These are phyloP conservation scores for Arthrobotrys megalospora DNA, from an alignment of 2,329 filamentous ascomycete species.

Conservation along the genomic window DNA sequence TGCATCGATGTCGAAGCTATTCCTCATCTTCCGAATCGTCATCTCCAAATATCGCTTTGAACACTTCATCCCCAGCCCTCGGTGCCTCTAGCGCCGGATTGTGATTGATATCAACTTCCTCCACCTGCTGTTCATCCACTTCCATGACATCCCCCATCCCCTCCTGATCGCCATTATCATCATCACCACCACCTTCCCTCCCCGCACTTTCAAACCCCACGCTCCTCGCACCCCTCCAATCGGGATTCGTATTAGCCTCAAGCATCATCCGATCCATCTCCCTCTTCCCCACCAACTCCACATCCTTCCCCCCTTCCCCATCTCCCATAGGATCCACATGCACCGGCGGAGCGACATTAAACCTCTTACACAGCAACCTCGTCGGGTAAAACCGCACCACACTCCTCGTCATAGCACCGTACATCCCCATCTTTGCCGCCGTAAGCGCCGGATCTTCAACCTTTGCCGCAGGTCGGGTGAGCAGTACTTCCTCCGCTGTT, in stretches of 20 bases:
- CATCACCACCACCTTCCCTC: constrained; percentile 63
- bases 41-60: constrained; percentile 94
- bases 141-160: constrained; percentile 16
- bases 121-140: constrained; percentile 12
- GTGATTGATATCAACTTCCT: constrained; percentile 22
- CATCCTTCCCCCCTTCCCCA: constrained; percentile 74
- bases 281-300: constrained; percentile 70
- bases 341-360: constrained; percentile 84
- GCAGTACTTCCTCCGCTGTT: constrained; percentile 64
- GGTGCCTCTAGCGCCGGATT: constrained; percentile 72
- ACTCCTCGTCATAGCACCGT: constrained; percentile 86
- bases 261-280: constrained; percentile 61
- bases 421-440: constrained; percentile 92
- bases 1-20: constrained; percentile 5
- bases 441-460: constrained; percentile 83
- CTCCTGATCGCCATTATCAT: constrained; percentile 61
- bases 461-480: constrained; percentile 72
- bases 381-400: constrained; percentile 82
- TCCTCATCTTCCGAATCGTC: constrained; percentile 76
- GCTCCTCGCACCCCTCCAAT: constrained; percentile 43
- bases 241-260: constrained; percentile 56
- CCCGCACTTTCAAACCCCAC: constrained; percentile 47
- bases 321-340: constrained; percentile 74
- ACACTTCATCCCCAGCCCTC: constrained; percentile 83
- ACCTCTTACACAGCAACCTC: constrained; percentile 90